phyloP scores from a whole-genome alignment of 371 early-diverging fungal species.

The Mortierella sp. region DNA sequence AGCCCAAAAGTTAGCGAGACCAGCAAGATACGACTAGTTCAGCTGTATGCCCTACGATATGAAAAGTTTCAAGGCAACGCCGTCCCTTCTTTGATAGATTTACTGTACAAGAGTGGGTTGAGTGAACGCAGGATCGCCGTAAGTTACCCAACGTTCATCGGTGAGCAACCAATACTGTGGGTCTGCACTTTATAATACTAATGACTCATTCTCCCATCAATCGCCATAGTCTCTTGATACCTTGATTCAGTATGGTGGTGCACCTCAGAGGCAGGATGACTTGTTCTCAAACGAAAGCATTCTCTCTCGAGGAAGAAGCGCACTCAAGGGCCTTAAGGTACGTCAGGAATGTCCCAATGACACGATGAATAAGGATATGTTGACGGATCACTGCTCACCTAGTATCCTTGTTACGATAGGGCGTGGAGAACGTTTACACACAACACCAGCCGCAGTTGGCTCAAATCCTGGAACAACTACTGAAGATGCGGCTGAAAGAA shows the following conservation, averaged over 20 bases:
- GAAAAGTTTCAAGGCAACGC: slow-evolving; percentile 82
- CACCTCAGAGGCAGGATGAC: slow-evolving; percentile 88
- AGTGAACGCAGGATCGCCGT: slow-evolving; percentile 78
- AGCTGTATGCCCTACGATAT: slow-evolving; percentile 91
- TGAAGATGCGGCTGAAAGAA: slow-evolving; percentile 86
- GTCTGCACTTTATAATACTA: too few species aligned
- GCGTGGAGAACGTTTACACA: slow-evolving; percentile 98
- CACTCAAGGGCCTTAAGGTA: slow-evolving; percentile 86
- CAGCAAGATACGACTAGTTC: slow-evolving; percentile 81
- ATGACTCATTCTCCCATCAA: background rate
- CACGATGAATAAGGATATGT: too few species aligned
- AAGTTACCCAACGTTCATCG: too few species aligned
- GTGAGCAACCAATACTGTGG: too few species aligned
- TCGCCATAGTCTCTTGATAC: slow-evolving; percentile 70
- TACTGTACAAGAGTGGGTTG: slow-evolving; percentile 74
- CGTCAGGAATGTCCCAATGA: background rate
- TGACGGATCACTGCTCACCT: too few species aligned
- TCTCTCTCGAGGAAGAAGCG: slow-evolving; percentile 81
- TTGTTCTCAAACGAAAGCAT: slow-evolving; percentile 87
- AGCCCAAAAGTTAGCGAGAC: slow-evolving; percentile 74
- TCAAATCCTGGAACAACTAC: slow-evolving; percentile 77
- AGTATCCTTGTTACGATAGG: slow-evolving; percentile 56
- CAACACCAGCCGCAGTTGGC: slow-evolving; percentile 92
- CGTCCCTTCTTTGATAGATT: slow-evolving; percentile 70
- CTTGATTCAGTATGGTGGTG: slow-evolving; percentile 82